Conservation (phyloP, 352 stramenopile genomes). For the Globisporangium echinulatum region DNA sequence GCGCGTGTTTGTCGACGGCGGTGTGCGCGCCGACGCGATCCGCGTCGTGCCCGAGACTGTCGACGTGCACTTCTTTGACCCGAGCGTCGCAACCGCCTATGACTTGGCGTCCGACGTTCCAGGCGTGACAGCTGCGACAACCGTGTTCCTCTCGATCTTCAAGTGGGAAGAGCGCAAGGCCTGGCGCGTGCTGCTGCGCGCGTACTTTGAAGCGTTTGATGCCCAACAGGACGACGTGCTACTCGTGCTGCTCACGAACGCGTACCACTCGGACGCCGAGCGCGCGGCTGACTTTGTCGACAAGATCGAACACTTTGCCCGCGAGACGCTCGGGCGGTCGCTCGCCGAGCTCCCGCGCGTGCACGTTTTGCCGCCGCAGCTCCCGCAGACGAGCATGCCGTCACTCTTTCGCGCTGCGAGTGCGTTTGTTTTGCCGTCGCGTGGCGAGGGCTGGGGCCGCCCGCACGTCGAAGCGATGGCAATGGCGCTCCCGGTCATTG, state of each 20-base stretch:
- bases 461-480: slow-evolving; percentile 93
- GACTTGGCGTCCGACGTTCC: slow-evolving; percentile 35
- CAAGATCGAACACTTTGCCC: slow-evolving; percentile 49
- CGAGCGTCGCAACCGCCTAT: slow-evolving; percentile 38
- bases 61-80: slow-evolving; percentile 87
- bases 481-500: slow-evolving; percentile 86
- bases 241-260: slow-evolving; percentile 83
- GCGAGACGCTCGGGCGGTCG: slow-evolving; percentile 33
- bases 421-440: slow-evolving; percentile 86
- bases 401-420: slow-evolving; percentile 71
- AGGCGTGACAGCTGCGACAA: slow-evolving; percentile 37
- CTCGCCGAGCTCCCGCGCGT: slow-evolving; percentile 46
- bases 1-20: slow-evolving; percentile 59
- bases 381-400: slow-evolving; percentile 51
- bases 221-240: slow-evolving; percentile 45
- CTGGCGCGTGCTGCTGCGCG: slow-evolving; percentile 82
- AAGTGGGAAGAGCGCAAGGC: slow-evolving; percentile 93
- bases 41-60: slow-evolving; percentile 84
- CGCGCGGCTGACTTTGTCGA: slow-evolving; percentile 40
- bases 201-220: slow-evolving; percentile 78
- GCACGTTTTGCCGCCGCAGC: slow-evolving; percentile 52
- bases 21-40: slow-evolving; percentile 44
- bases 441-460: slow-evolving; percentile 92
- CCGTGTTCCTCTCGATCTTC: slow-evolving; percentile 90
- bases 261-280: slow-evolving; percentile 67